Evolutionary conservation across 2,329 filamentous ascomycete species (phyloP).

Genomic region (Cytospora leucostoma): DNA sequence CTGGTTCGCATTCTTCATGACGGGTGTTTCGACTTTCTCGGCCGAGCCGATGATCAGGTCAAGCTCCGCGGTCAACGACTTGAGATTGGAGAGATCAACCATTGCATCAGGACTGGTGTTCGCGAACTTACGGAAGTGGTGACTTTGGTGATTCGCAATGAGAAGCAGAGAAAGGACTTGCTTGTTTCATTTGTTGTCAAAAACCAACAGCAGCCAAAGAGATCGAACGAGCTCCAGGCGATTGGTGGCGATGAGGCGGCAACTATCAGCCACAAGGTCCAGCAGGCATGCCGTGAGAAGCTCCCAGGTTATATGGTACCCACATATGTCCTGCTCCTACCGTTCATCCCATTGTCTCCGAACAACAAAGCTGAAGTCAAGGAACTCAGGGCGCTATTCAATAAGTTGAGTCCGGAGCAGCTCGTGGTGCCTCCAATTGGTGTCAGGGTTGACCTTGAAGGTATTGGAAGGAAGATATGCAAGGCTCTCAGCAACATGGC

Average conservation of each 20-base stretch:
- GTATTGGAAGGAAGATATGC: constrained; percentile 51
- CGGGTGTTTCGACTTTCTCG: constrained; percentile 82
- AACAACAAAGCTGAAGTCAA: constrained; percentile 90
- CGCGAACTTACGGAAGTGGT: constrained; percentile 65
- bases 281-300: constrained; percentile 64
- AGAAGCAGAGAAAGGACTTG: constrained; percentile 77
- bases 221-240: constrained; percentile 30
- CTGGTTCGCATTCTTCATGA: constrained; percentile 80
- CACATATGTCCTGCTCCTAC: constrained; percentile 74
- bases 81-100: constrained; percentile 89
- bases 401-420: constrained; percentile 57
- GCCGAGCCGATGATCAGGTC: constrained; percentile 86
- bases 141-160: constrained; percentile 71
- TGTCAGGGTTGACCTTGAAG: constrained; percentile 31
- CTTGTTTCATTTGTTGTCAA: constrained; percentile 73
- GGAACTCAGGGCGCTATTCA: constrained; percentile 66
- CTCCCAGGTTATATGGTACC: constrained; percentile 90
- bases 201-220: not conserved
- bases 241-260: constrained; percentile 39
- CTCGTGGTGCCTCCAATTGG: constrained; percentile 58
- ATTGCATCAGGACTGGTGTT: constrained; percentile 68
- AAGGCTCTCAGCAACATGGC: constrained; percentile 56
- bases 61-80: constrained; percentile 88
- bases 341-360: constrained; percentile 73
- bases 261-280: constrained; percentile 48